Base-by-base conservation (phyloP, 139 green algal genomes). In the Picochlorum sp. region DNA sequence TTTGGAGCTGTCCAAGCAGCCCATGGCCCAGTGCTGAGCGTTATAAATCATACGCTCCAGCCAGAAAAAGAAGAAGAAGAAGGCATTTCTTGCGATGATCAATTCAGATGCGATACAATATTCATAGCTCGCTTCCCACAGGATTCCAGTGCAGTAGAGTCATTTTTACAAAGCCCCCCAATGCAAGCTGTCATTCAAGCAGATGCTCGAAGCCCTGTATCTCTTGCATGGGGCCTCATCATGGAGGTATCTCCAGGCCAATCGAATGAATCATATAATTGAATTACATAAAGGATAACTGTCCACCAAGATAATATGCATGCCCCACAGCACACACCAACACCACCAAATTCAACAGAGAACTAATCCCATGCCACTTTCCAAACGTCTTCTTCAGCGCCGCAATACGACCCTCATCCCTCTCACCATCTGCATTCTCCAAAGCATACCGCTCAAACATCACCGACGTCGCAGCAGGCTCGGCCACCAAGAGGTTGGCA, bases 401-500 rank as follows among this genome's bases (percentile, higher is more conserved):
- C 38, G 69, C 71, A 49, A 88, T 82, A 41, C 59, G 30, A 3
- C 54, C 74, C 69, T 28, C 34, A 66, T 66, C 21, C 14, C 37
- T 30, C 15, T 30, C 44, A 58, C 18, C 41, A 8, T 75, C 65
- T 0, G 61, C 49, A 56, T 87, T 87, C 66, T 90, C 84, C 54
- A 88, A 58, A 20, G 74, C 71, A 56, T 90, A 90, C 28, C 83
- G 62, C 75, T 90, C 28, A 50, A 90, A 83, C 81, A 92, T 89
- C 45, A 86, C 52, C 1, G 28, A 50, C 0, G 83, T 91, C 45
- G 73, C 67, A 11, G 56, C 15, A 4, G 85, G 85, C 77, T 89
- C 85, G 3, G 85, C 38, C 2, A 56, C 66, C 26, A 89, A 58
- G 56, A 77, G 71, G 69, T 87, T 89, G 46, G 52, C 49, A 9